A percentile compares a stretch with the other conserved stretches of the same genome.
Evolutionary conservation across 768 basidiomycete genomes (phyloP).

Genomic region (Leccinum olivaceopallidum): DNA sequence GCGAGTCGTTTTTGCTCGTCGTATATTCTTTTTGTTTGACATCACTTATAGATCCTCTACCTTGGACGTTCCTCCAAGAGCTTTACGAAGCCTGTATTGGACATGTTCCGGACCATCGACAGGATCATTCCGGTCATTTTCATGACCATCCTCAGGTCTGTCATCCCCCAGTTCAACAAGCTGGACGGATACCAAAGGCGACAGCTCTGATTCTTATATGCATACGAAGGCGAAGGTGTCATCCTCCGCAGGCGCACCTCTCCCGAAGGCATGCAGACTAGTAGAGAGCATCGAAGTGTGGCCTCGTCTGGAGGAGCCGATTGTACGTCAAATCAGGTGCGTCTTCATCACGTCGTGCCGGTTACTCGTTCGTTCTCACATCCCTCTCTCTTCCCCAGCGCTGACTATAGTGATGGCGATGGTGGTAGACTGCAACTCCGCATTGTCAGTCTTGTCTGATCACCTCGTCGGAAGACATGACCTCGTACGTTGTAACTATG

Average conservation of each 20-base stretch:
- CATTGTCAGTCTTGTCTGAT: constrained; percentile 48
- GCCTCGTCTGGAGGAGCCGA: constrained; percentile 69
- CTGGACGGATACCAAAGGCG: constrained; percentile 19
- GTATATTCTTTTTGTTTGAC: background rate
- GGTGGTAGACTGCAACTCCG: background rate
- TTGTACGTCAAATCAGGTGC: constrained; percentile 75
- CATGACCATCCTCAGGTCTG: constrained; percentile 66
- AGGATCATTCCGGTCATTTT: constrained; percentile 71
- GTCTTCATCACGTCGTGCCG: constrained; percentile 22
- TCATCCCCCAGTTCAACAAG: constrained; percentile 88
- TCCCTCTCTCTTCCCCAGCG: background rate
- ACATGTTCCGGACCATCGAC: constrained; percentile 77
- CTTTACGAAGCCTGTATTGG: constrained; percentile 68
- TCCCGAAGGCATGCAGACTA: constrained; percentile 37
- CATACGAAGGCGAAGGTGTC: constrained; percentile 85
- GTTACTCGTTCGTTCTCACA: background rate
- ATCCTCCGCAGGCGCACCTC: constrained; percentile 55
- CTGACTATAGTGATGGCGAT: constrained; percentile 64
- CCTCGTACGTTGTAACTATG: constrained; percentile 37
- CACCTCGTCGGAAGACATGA: constrained; percentile 71
- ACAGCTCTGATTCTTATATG: constrained; percentile 64
- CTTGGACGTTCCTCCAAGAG: constrained; percentile 44
- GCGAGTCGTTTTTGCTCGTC: constrained; percentile 35
- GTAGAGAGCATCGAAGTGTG: constrained; percentile 69
- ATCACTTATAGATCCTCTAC: constrained; percentile 33